phyloP scores from a whole-genome alignment of 306 rosid genomes.

The Boehmeria nivea region DNA sequence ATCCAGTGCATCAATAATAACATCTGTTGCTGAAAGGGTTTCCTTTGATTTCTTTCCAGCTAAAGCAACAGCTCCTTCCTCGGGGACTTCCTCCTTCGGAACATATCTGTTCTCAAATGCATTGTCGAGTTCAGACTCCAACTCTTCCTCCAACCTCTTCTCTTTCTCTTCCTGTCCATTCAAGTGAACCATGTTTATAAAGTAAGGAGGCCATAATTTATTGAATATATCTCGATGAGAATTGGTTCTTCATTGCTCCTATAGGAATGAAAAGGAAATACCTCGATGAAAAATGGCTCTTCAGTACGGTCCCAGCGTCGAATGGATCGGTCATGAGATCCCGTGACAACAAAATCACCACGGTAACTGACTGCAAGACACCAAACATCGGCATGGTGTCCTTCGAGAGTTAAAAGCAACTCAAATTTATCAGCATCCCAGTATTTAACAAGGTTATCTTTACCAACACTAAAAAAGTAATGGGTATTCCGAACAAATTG shows the following conservation, averaged over 20 bases:
- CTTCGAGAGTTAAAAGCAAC: constrained; percentile 84
- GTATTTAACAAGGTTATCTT: constrained; percentile 73
- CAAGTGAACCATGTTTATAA: constrained; percentile 15
- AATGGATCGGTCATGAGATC: constrained; percentile 91
- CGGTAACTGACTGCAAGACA: constrained; percentile 83
- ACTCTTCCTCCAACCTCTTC: constrained; percentile 78
- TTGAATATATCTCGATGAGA: neutral
- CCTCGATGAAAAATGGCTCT: constrained; percentile 96
- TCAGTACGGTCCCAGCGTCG: constrained; percentile 99
- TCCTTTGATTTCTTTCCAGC: constrained; percentile 88
- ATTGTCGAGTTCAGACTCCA: constrained; percentile 70
- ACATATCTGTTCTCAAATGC: constrained; percentile 56
- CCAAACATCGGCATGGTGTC: constrained; percentile 93
- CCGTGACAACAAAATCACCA: constrained; percentile 88
- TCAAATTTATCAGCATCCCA: constrained; percentile 99
- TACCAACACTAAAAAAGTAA: constrained; percentile 85
- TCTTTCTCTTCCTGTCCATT: constrained; percentile 92
- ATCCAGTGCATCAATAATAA: constrained; percentile 78
- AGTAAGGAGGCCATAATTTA: neutral
- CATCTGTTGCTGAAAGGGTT: constrained; percentile 83
- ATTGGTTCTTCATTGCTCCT: neutral
- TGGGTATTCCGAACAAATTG: constrained; percentile 79
- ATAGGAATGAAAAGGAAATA: constrained; percentile 26
- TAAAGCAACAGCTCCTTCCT: constrained; percentile 86
- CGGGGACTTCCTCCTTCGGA: constrained; percentile 78